Percentiles rank a stretch among this genome's conserved stretches.
phyloP scores from a whole-genome alignment of 352 stramenopile species.

The Globisporangium uncinulatum region DNA sequence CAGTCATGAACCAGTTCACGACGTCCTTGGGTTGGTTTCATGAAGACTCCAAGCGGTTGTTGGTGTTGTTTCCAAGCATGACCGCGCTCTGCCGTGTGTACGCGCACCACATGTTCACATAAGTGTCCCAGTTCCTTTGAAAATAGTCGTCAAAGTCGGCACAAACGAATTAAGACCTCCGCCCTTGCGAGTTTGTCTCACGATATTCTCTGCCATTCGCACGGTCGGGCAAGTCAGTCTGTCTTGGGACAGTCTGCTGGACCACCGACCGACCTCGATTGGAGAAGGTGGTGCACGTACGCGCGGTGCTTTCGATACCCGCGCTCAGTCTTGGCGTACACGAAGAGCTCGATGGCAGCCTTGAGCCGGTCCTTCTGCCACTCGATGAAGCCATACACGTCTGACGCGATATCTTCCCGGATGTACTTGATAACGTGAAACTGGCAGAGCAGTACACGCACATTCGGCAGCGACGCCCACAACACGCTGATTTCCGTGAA shows the following conservation, averaged over 20 bases:
- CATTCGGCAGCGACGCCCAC: conserved; percentile 10
- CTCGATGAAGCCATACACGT: conserved; percentile 10
- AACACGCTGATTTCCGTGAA: conserved; percentile 18
- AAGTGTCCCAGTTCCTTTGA: conserved; percentile 20
- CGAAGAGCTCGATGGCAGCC: conserved; percentile 7
- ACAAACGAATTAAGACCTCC: neutral
- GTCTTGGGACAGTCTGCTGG: conserved; percentile 1
- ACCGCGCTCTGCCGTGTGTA: conserved; percentile 10
- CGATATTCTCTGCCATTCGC: neutral
- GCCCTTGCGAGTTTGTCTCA: neutral
- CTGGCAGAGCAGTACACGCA: conserved; percentile 16
- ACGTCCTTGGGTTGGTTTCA: conserved; percentile 23
- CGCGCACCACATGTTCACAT: conserved; percentile 12
- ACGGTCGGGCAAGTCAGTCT: neutral
- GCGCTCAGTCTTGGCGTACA: conserved; percentile 13
- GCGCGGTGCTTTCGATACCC: conserved; percentile 5
- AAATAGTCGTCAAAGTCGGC: conserved; percentile 18
- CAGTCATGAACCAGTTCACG: conserved; percentile 9
- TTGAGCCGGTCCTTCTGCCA: conserved; percentile 17
- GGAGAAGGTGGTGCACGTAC: conserved; percentile 9
- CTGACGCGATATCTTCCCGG: conserved; percentile 8
- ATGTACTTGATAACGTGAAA: conserved; percentile 24
- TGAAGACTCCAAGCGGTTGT: conserved; percentile 20
- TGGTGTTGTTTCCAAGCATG: conserved; percentile 22
- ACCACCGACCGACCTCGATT: neutral